Evolutionary conservation across 129 eudicot genomes (phyloP).

Genomic region (Heracleum sosnowskyi): DNA sequence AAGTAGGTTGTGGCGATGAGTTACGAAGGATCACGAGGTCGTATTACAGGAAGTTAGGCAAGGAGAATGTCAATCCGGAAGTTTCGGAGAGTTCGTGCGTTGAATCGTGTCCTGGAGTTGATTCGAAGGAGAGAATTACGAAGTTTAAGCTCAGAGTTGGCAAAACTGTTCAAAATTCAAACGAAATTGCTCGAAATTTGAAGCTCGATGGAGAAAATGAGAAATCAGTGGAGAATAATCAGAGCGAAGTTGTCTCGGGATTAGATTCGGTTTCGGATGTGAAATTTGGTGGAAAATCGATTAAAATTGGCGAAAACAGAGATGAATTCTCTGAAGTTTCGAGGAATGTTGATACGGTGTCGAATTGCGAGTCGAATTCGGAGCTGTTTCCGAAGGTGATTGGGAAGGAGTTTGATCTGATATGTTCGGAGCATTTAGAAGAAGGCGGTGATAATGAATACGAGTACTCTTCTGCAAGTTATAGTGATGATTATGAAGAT

Average conservation of each 20-base stretch:
- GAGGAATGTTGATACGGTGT: conserved; percentile 18
- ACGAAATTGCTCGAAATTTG: conserved; percentile 23
- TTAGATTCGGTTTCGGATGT: conserved; percentile 20
- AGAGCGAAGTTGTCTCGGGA: conserved; percentile 33
- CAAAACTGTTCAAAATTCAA: conserved; percentile 11
- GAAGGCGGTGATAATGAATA: conserved; percentile 25
- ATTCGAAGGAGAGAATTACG: conserved; percentile 18
- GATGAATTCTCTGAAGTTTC: conserved; percentile 11
- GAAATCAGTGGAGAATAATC: conserved; percentile 10
- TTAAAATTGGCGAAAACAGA: conserved; percentile 23
- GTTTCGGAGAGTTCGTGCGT: conserved; percentile 58
- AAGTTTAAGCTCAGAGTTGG: conserved; percentile 19
- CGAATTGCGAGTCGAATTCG: conserved; percentile 9
- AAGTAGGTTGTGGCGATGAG: conserved; percentile 19
- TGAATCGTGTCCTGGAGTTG: conserved; percentile 46
- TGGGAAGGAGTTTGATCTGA: conserved; percentile 40
- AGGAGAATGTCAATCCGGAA: conserved; percentile 12
- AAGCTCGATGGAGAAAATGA: conserved; percentile 16
- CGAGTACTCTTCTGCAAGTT: conserved; percentile 33
- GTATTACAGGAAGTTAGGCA: conserved; percentile 28
- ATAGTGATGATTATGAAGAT: conserved; percentile 34
- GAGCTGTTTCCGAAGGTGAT: conserved; percentile 16
- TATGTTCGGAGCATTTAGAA: conserved; percentile 62
- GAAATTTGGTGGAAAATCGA: conserved; percentile 14
- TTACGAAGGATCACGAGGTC: conserved; percentile 50